Evolutionary conservation across 2,329 filamentous ascomycete genomes (phyloP), one percentile per base, ranked within the genome.

Genomic region (Thielaviopsis punctulata): DNA sequence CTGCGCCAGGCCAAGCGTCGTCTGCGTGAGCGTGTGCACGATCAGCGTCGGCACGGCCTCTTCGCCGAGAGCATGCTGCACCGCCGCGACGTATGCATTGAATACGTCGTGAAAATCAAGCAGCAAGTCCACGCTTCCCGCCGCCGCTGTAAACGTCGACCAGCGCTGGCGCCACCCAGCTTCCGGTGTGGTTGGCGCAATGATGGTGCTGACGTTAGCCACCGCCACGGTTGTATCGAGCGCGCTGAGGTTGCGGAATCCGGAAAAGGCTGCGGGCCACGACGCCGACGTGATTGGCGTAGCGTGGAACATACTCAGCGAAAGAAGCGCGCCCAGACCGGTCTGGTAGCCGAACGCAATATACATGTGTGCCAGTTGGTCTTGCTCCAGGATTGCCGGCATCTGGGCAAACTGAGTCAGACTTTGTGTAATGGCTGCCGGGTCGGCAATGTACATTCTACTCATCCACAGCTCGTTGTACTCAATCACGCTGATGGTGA

Each of bases 21-120:
- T 62, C 7, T 61, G 62, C 0, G 68, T 66, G 48, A 72, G 64
- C 10, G 65, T 68, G 54, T 75, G 69, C 44, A 67, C 60, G 49
- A 59, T 59, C 36, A 58, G 61, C 49, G 54, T 58, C 1, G 66
- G 64, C 4, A 60, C 43, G 0, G 53, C 45, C 0, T 30, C 53
- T 7, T 39, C 44, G 2, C 55, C 49, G 1, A 43, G 23, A 12
- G 48, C n/a, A 4, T 45, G 36, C 7, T 39, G 58, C 22, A 62
- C 51, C 51, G 59, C 61, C 1, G 60, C 60, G 12, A 62, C 59
- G 62, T 64, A 66, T 51, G 58, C 57, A 52, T 64, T 60, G 46
- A 60, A 64, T 30, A 65, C 55, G 6, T 59, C 52, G 5, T 58
- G 56, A 60, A 53, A n/a, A n/a, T 49, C 51, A 7, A 45, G 45